A percentile compares a stretch with the other conserved stretches of the same genome.
Evolutionary conservation across 169 alveolate genomes (phyloP).

Genomic region (Ichthyophthirius multifiliis): DNA sequence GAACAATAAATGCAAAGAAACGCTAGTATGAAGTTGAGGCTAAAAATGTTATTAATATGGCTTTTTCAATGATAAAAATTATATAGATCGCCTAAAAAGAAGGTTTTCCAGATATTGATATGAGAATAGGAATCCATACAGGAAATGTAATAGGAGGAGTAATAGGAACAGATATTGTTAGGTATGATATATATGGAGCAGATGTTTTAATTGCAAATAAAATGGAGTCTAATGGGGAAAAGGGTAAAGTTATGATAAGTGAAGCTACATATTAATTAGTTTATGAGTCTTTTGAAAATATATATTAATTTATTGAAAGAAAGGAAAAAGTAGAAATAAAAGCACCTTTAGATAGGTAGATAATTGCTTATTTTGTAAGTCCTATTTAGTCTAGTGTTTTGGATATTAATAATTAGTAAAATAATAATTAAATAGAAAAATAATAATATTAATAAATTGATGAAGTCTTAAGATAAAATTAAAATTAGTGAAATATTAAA

Average conservation of each 20-base stretch:
- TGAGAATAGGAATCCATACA: constrained; percentile 72
- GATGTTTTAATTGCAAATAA: constrained; percentile 48
- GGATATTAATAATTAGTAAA: too few relatives aligned
- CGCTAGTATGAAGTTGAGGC: constrained; percentile 44
- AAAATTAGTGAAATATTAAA: too few relatives aligned
- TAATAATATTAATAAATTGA: too few relatives aligned
- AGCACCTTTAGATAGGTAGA: background rate
- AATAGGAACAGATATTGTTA: constrained; percentile 48
- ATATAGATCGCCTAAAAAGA: constrained; percentile 33
- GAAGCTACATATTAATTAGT: constrained; percentile 55
- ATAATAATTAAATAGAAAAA: too few relatives aligned
- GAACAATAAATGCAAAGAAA: constrained; percentile 44
- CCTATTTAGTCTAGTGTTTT: too few relatives aligned
- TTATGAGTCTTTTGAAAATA: background rate
- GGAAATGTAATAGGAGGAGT: constrained; percentile 58
- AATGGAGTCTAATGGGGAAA: constrained; percentile 77
- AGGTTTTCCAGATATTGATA: constrained; percentile 33
- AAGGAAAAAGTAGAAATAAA: background rate
- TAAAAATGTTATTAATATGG: constrained; percentile 41
- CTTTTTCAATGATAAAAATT: constrained; percentile 34
- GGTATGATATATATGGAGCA: constrained; percentile 51
- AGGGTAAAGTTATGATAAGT: constrained; percentile 67
- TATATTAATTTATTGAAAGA: background rate
- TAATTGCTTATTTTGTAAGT: background rate
- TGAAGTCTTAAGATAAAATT: too few relatives aligned